These are phyloP conservation scores for Termitomyces sp. DNA, from an alignment of 768 basidiomycete genomes.

Conservation along the genomic window DNA sequence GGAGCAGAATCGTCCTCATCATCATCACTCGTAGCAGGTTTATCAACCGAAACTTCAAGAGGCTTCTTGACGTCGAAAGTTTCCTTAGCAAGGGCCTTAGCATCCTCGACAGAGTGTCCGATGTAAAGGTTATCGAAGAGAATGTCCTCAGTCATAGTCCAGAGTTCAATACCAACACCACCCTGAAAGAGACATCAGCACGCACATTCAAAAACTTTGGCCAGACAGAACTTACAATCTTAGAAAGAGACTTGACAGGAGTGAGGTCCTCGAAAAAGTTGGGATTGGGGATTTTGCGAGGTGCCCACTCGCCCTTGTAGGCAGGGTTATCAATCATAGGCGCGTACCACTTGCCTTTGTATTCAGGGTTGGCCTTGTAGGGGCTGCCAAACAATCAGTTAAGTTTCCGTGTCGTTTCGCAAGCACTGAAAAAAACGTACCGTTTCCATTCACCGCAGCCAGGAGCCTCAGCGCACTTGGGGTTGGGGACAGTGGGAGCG, in stretches of 20 bases:
- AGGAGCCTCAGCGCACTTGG: conserved; percentile 82
- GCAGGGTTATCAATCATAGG: conserved; percentile 95
- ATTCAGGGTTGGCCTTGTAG: conserved; percentile 84
- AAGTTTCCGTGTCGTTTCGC: not conserved
- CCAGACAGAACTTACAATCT: conserved; percentile 56
- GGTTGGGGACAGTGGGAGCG: conserved; percentile 84
- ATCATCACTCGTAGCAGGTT: conserved; percentile 42
- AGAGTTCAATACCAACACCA: conserved; percentile 95
- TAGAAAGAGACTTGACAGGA: conserved; percentile 77
- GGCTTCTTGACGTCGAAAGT: conserved; percentile 91
- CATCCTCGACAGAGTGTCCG: conserved; percentile 84
- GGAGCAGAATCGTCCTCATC: conserved; percentile 43
- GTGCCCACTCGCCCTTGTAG: conserved; percentile 94
- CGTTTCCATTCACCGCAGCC: conserved; percentile 96
- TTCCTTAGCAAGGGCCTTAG: conserved; percentile 75
- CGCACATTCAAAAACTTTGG: not conserved
- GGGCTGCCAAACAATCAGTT: conserved; percentile 42
- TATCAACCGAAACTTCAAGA: conserved; percentile 62
- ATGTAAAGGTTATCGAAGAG: conserved; percentile 93
- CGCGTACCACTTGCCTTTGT: conserved; percentile 98
- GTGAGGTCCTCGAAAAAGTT: conserved; percentile 82
- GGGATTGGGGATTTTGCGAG: conserved; percentile 89
- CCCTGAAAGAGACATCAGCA: conserved; percentile 39
- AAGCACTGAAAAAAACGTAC: conserved; percentile 27
- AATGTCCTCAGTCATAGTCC: conserved; percentile 98